phyloP scores from a whole-genome alignment of 106 monocot genomes.

The Vanilla planifolia region DNA sequence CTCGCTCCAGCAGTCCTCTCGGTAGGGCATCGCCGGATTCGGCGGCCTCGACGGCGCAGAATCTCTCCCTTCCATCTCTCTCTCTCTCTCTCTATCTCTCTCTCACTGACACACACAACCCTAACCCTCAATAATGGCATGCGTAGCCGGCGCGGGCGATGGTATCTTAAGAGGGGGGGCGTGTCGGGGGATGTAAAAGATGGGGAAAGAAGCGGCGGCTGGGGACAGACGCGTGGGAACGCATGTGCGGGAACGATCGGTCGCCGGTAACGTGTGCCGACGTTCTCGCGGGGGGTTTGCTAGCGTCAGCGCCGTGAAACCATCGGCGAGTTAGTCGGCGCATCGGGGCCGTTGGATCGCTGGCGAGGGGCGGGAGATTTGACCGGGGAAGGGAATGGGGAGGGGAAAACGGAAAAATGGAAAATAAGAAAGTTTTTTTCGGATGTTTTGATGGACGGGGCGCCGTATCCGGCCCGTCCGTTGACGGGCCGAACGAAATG shows the following conservation, averaged over 20 bases:
- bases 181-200: background rate
- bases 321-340: background rate
- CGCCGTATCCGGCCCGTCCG: too few species aligned
- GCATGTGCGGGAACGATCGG: conserved; percentile 6
- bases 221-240: background rate
- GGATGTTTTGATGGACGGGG: too few species aligned
- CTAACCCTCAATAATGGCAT: conserved; percentile 4
- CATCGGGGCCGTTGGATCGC: conserved; percentile 7
- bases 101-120: background rate
- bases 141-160: conserved; percentile 1
- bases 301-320: conserved; percentile 8
- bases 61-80: conserved; percentile 22
- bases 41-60: conserved; percentile 37
- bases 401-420: background rate
- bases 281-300: conserved; percentile 6
- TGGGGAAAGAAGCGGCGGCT: background rate
- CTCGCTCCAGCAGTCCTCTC: conserved; percentile 97
- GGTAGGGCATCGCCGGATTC: conserved; percentile 72
- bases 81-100: background rate
- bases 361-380: background rate
- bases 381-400: conserved; percentile 1
- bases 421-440: too few species aligned
- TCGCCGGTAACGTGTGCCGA: conserved; percentile 4
- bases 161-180: background rate
- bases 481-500: too few species aligned